Percentiles rank a stretch among this genome's conserved stretches.
Conservation (phyloP, 139 green algal genomes). For the Chlorella sp. region DNA sequence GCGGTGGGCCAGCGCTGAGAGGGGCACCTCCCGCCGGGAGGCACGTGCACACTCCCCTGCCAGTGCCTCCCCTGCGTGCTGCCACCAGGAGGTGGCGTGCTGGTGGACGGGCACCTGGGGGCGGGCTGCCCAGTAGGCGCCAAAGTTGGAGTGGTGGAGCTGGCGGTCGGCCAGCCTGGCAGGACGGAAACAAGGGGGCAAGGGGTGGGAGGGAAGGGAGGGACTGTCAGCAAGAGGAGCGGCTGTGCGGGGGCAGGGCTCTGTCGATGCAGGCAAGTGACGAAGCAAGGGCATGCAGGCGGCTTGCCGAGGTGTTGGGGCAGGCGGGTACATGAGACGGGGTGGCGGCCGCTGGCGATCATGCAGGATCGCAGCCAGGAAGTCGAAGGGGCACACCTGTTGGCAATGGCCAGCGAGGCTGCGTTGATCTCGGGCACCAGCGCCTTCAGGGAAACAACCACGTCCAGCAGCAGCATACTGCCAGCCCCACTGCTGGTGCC, state of each 20-base stretch:
- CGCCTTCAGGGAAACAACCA: slow-evolving; percentile 52
- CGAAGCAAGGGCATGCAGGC: neutral
- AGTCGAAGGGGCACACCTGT: slow-evolving; percentile 5
- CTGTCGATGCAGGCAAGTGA: neutral
- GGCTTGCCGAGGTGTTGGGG: no score
- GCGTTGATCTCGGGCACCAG: slow-evolving; percentile 44
- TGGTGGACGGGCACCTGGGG: slow-evolving; percentile 47
- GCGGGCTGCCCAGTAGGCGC: slow-evolving; percentile 46
- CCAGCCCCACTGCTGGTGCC: neutral
- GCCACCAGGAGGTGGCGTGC: slow-evolving; percentile 57
- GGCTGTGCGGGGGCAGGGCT: no score
- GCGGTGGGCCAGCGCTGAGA: slow-evolving; percentile 30
- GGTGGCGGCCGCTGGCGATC: no score
- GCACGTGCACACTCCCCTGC: slow-evolving; percentile 14
- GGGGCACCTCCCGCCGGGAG: slow-evolving; percentile 35
- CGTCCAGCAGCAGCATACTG: slow-evolving; percentile 40
- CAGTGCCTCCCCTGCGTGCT: slow-evolving; percentile 49
- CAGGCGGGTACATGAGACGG: no score
- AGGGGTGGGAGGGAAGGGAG: no score
- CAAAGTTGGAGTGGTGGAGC: slow-evolving; percentile 48
- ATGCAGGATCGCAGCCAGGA: neutral
- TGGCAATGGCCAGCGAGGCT: slow-evolving; percentile 43
- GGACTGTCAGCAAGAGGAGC: no score
- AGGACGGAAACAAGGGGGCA: neutral
- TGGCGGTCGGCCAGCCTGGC: slow-evolving; percentile 50